Percentiles rank a stretch among this genome's conserved stretches.
Evolutionary conservation across 805 yeast species (phyloP).

Genomic region (Candida silvatica): DNA sequence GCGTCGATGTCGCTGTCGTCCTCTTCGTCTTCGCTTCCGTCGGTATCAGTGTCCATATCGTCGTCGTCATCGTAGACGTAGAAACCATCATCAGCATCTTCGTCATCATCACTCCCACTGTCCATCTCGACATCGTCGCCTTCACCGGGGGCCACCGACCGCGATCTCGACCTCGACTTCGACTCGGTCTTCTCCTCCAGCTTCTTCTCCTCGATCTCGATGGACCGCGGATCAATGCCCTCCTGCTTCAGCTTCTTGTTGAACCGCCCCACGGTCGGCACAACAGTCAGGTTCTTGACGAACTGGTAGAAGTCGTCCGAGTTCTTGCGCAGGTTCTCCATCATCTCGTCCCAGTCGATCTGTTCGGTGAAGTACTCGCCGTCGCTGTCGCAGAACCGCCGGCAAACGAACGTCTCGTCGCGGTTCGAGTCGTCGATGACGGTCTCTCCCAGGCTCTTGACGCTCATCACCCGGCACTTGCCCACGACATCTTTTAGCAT

Average conservation of each 20-base stretch:
- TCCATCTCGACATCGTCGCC: conserved; percentile 4
- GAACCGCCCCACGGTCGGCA: conserved; percentile 16
- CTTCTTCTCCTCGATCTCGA: conserved; percentile 4
- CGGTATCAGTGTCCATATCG: conserved; percentile 2
- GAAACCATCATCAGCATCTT: conserved; percentile 8
- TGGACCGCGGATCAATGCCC: conserved; percentile 10
- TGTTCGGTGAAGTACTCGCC: conserved; percentile 26
- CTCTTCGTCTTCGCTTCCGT: conserved; percentile 1
- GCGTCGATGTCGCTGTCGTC: neutral
- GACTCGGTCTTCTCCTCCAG: conserved; percentile 4
- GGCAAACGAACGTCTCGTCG: conserved; percentile 29
- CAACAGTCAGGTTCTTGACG: conserved; percentile 23
- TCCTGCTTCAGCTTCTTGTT: conserved; percentile 5
- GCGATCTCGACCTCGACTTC: conserved; percentile 10
- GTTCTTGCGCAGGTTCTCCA: conserved; percentile 16
- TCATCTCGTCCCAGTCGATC: conserved; percentile 32
- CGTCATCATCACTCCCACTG: too few relatives aligned
- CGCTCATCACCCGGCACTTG: conserved; percentile 35
- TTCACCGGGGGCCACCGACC: conserved; percentile 4
- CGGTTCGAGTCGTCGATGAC: conserved; percentile 28
- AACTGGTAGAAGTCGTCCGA: conserved; percentile 24
- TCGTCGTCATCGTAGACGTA: conserved; percentile 4
- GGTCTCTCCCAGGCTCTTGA: conserved; percentile 25
- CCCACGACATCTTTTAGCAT: conserved; percentile 33
- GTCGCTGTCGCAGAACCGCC: conserved; percentile 31